Conservation (phyloP, 2,329 filamentous ascomycete species). For the Scedosporium aurantiacum region DNA sequence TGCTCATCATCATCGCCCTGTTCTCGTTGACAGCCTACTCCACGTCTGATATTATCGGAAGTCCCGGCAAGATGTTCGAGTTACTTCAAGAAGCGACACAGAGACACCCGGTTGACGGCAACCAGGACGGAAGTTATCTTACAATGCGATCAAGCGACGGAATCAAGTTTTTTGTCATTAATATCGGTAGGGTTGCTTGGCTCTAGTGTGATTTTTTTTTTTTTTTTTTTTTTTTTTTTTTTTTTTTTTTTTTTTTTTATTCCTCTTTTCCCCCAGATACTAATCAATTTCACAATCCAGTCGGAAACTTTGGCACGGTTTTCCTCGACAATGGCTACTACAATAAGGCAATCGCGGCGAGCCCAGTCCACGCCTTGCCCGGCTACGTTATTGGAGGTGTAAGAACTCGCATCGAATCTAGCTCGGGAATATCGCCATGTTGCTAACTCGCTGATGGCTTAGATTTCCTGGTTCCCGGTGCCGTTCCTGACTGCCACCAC, state of each 20-base stretch:
- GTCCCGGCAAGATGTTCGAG: constrained; percentile 68
- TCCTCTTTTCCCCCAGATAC: too few relatives aligned
- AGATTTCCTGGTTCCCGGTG: constrained; percentile 67
- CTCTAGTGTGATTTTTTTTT: neutral
- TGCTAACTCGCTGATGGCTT: neutral
- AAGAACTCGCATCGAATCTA: constrained; percentile 22
- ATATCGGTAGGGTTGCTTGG: constrained; percentile 30
- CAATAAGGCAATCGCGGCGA: constrained; percentile 87
- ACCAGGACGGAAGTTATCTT: constrained; percentile 70
- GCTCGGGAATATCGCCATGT: neutral
- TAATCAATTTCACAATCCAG: constrained; percentile 16
- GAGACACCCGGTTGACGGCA: constrained; percentile 66
- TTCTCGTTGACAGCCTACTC: constrained; percentile 78
- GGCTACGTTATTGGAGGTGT: constrained; percentile 82
- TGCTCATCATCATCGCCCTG: constrained; percentile 74
- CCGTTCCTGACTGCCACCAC: constrained; percentile 84
- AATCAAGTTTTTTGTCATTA: constrained; percentile 84
- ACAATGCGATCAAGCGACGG: constrained; percentile 78
- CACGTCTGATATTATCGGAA: constrained; percentile 60
- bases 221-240: too few relatives aligned
- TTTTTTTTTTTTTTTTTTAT: too few relatives aligned
- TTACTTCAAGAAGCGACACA: constrained; percentile 57
- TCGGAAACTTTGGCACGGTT: constrained; percentile 75
- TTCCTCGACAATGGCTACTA: constrained; percentile 86
- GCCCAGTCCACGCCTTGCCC: constrained; percentile 72